Evolutionary conservation across 257 asterid species (phyloP).

Genomic region (Pogostemon cablin): DNA sequence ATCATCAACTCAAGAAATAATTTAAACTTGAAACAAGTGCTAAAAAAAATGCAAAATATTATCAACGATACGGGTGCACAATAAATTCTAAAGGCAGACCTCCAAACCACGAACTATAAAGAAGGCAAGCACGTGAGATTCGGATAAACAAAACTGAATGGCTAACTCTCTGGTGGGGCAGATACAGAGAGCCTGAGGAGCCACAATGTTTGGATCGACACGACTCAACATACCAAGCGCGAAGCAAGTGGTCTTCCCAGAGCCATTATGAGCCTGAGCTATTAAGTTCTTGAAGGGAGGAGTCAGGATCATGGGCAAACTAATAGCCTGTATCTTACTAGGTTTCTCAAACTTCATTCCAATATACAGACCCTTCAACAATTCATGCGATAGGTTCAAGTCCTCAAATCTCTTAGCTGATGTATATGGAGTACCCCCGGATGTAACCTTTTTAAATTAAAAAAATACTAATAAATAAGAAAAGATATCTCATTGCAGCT

Average conservation of each 20-base stretch:
- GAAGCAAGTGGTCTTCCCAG: conserved; percentile 97
- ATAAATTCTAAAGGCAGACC: background rate
- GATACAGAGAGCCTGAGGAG: conserved; percentile 96
- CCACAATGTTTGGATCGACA: conserved; percentile 58
- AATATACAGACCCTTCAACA: conserved; percentile 78
- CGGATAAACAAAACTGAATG: conserved; percentile 62
- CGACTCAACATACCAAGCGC: conserved; percentile 99
- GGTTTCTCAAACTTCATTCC: conserved; percentile 89
- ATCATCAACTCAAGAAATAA: conserved; percentile 11
- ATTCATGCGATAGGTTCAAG: conserved; percentile 65
- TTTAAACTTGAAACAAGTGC: conserved; percentile 5
- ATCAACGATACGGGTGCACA: background rate
- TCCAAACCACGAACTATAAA: background rate
- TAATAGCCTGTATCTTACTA: conserved; percentile 77
- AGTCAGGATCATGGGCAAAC: conserved; percentile 92
- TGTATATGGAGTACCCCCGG: conserved; percentile 71
- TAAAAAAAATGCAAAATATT: background rate
- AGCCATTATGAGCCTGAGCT: conserved; percentile 98
- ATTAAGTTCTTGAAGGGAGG: conserved; percentile 83
- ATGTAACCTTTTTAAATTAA: conserved; percentile 53
- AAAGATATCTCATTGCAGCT: background rate
- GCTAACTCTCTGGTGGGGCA: conserved; percentile 98
- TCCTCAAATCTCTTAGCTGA: conserved; percentile 89
- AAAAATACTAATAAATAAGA: conserved; percentile 22
- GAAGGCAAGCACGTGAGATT: conserved; percentile 19